phyloP scores from a whole-genome alignment of 371 early-diverging fungal species.

The Mucor sp. region DNA sequence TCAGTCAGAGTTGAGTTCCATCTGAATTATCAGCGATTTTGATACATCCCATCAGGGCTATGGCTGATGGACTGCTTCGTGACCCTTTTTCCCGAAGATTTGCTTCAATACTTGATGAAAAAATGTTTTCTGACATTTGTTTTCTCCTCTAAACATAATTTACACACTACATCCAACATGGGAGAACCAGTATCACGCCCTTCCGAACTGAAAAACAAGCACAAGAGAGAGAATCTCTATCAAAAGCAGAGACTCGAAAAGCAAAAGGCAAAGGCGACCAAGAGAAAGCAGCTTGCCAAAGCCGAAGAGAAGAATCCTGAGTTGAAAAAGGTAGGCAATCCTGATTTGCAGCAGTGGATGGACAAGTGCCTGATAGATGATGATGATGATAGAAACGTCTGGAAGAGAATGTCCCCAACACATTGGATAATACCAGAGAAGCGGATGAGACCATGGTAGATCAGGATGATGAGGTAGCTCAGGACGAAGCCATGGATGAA shows the following conservation, averaged over 20 bases:
- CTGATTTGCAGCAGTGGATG: neutral
- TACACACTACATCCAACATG: constrained; percentile 1
- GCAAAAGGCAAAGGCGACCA: constrained; percentile 74
- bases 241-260: constrained; percentile 73
- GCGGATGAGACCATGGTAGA: constrained; percentile 92
- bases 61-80: neutral
- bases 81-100: constrained; percentile 1
- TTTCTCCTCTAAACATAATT: neutral
- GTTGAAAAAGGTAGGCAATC: constrained; percentile 72
- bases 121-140: neutral
- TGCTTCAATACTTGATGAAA: neutral
- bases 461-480: constrained; percentile 83
- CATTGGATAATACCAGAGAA: constrained; percentile 92
- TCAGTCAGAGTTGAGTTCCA: neutral
- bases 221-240: constrained; percentile 78
- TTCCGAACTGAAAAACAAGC: constrained; percentile 77
- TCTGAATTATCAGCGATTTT: neutral
- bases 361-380: neutral
- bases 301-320: constrained; percentile 88
- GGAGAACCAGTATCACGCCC: constrained; percentile 25
- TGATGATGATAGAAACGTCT: constrained; percentile 69
- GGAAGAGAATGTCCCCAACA: constrained; percentile 88
- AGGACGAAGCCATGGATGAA: constrained; percentile 93
- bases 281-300: constrained; percentile 70
- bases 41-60: too few species aligned